These are phyloP conservation scores for Cercospora janseana DNA, from an alignment of 2,329 filamentous ascomycete genomes.

Conservation along the genomic window DNA sequence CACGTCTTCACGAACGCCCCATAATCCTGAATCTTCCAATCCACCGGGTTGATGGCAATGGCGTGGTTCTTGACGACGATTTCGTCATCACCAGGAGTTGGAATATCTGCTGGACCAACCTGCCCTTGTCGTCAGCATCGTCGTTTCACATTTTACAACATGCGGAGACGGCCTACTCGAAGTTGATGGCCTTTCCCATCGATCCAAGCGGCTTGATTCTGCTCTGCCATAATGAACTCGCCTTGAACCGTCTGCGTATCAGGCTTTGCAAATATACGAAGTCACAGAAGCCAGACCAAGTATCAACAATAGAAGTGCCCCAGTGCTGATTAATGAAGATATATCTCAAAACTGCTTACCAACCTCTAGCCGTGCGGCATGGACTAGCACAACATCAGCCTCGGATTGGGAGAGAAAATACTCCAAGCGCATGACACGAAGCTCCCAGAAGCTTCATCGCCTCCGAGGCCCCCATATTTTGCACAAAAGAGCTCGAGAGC, in stretches of 20 bases:
- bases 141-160: background rate
- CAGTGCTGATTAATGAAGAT: background rate
- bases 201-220: slow-evolving; percentile 36
- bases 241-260: too few species aligned
- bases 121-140: slow-evolving; percentile 11
- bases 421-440: background rate
- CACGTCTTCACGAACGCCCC: slow-evolving; percentile 37
- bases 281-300: too few species aligned
- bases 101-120: slow-evolving; percentile 34
- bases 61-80: slow-evolving; percentile 40
- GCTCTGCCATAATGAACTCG: slow-evolving; percentile 5
- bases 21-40: slow-evolving; percentile 40
- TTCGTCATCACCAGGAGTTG: slow-evolving; percentile 36
- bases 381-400: too few species aligned
- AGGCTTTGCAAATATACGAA: too few species aligned
- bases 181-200: slow-evolving; percentile 24
- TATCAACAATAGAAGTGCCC: too few species aligned
- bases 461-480: too few species aligned
- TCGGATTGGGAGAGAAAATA: background rate
- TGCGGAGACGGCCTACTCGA: slow-evolving; percentile 7
- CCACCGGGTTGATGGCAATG: slow-evolving; percentile 42
- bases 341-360: background rate
- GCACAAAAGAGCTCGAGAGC: too few species aligned
- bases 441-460: slow-evolving; percentile 5
- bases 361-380: slow-evolving; percentile 1